Evolutionary conservation across 768 basidiomycete species (phyloP), one percentile per base, ranked within the genome.

Genomic region (Mrakia blollopis): DNA sequence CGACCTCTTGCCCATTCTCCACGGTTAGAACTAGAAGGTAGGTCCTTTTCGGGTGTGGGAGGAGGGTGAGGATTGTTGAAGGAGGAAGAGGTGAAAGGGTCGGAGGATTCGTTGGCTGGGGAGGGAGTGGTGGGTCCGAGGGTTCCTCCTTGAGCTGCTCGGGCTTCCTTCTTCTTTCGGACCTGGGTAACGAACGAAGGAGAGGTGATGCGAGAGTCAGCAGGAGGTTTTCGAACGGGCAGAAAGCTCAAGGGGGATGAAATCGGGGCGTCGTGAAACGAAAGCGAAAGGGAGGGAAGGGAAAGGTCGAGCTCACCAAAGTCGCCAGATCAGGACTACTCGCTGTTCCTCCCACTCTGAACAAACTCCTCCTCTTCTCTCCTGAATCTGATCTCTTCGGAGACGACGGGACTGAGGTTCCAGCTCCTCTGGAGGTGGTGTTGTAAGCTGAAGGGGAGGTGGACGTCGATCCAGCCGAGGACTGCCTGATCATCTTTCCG

Each of bases 251-350:
- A 13, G 21, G 47, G 18, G 13, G 47, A 4, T 50, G 47, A 50
- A 50, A 7, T 14, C 16, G 41, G 41, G 14, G 32, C 35, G 47
- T 13, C 37, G n/a, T n/a, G n/a, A 21, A 47, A 41, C n/a, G 47
- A 44, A 16, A 18, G 35, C 2, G 10, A 11, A 21, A 30, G 35
- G 35, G 5, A 69, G 39, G 68, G 6, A 23, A 68, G 65, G 39
- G 41, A 25, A 30, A 28, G 21, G 18, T 39, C n/a, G 68, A 69
- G 70, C 68, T 69, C 69, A 76, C 75, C 16, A 76, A 6, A 11
- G 68, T 62, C 10, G 75, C 68, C 16, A 76, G 65, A 35, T 76
- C 75, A 18, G 60, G 50, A n/a, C 75, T 76, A n/a, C 67, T 57
- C 2, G 67, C 57, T 28, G 75, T 62, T 28, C 68, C 35, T 28